Conservation (phyloP, 306 rosid genomes). For the cucumber (Cucumis sativus) region DNA sequence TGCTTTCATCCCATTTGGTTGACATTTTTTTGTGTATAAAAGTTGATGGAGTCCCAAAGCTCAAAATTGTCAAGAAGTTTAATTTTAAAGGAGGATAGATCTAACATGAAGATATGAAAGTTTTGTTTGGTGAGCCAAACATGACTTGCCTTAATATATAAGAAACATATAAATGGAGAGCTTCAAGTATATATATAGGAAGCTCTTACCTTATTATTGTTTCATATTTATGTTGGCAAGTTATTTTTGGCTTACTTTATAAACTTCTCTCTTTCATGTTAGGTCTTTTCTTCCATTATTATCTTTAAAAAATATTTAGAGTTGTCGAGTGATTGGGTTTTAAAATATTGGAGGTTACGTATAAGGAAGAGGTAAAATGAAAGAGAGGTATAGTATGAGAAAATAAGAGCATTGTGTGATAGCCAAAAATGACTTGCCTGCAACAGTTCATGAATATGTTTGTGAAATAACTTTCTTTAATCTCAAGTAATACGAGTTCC, state of each 20-base stretch:
- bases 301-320: neutral
- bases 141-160: slow-evolving; percentile 22
- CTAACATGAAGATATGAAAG: neutral
- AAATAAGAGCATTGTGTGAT: neutral
- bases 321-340: neutral
- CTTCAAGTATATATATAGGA: neutral
- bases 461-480: too few species aligned
- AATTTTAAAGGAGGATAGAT: neutral
- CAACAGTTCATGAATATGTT: neutral
- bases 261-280: slow-evolving; percentile 14
- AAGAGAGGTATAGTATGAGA: slow-evolving; percentile 3
- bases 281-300: slow-evolving; percentile 12
- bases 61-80: neutral
- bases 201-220: neutral
- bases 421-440: slow-evolving; percentile 5
- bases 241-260: slow-evolving; percentile 15
- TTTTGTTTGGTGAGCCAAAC: slow-evolving; percentile 15
- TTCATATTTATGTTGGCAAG: slow-evolving; percentile 7
- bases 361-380: neutral
- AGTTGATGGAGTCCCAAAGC: neutral
- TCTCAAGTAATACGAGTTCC: neutral
- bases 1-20: neutral
- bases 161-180: neutral
- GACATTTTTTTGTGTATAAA: neutral
- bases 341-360: too few species aligned